phyloP scores from a whole-genome alignment of 2,329 filamentous ascomycete genomes.

The Ilyonectria mors-panacis region DNA sequence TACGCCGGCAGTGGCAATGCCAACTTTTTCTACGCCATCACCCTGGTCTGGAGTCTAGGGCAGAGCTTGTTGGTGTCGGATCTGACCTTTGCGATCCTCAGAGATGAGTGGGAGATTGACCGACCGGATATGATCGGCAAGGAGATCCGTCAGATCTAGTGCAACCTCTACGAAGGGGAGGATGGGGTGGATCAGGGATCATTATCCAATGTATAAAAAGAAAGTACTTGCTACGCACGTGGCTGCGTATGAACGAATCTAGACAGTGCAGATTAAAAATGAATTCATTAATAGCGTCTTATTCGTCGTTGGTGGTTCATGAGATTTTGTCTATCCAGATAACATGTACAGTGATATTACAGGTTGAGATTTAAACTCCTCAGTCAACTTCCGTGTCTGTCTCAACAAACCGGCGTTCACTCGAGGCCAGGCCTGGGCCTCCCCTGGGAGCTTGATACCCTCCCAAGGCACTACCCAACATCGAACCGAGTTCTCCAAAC shows the following conservation, averaged over 20 bases:
- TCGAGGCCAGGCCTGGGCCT: constrained; percentile 30
- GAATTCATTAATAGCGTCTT: constrained; percentile 32
- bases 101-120: constrained; percentile 95
- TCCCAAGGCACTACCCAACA: constrained; percentile 57
- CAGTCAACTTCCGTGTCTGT: constrained; percentile 56
- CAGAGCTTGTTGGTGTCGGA: constrained; percentile 91
- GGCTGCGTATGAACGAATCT: constrained; percentile 24
- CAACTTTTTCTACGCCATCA: constrained; percentile 99
- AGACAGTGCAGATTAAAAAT: constrained; percentile 31
- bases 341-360: constrained; percentile 38
- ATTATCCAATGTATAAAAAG: constrained; percentile 2
- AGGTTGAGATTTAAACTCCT: not conserved
- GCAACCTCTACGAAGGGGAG: constrained; percentile 17
- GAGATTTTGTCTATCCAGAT: constrained; percentile 29
- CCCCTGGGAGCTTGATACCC: constrained; percentile 38
- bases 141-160: constrained; percentile 86
- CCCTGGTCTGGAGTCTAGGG: constrained; percentile 96
- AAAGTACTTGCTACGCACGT: not conserved
- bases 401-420: constrained; percentile 51
- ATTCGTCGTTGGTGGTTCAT: constrained; percentile 5
- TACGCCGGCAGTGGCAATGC: constrained; percentile 98
- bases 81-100: constrained; percentile 86
- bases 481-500: constrained; percentile 64
- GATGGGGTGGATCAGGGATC: not conserved
- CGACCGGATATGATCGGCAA: constrained; percentile 91